Conservation (phyloP, 768 basidiomycete genomes). For the Gloeopeniophorella convolvens region DNA sequence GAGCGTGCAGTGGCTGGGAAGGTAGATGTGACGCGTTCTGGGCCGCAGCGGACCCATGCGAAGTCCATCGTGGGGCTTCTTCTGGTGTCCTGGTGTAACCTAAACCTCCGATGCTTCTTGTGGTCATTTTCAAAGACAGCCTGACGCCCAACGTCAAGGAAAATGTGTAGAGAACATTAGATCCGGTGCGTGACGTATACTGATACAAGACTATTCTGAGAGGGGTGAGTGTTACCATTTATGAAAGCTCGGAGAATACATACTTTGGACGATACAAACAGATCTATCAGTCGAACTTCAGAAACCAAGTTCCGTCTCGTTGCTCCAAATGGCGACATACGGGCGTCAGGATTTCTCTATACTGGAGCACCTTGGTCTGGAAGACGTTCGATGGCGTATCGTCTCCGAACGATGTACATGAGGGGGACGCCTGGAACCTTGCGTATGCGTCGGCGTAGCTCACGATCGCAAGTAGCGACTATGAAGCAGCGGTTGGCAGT, state of each 20-base stretch:
- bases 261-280: neutral
- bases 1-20: neutral
- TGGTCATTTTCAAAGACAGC: neutral
- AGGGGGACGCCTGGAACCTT: slow-evolving; percentile 90
- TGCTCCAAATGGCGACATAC: neutral
- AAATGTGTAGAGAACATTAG: too few relatives aligned
- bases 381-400: slow-evolving; percentile 91
- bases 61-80: neutral
- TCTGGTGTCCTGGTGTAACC: neutral
- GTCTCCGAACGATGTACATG: slow-evolving; percentile 92
- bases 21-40: neutral
- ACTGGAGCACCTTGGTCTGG: slow-evolving; percentile 89
- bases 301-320: neutral
- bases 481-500: slow-evolving; percentile 94
- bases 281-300: neutral
- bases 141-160: neutral
- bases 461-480: slow-evolving; percentile 96
- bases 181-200: too few relatives aligned
- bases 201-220: neutral
- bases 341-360: slow-evolving; percentile 1
- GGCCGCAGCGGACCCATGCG: neutral
- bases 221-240: slow-evolving; percentile 18
- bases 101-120: neutral
- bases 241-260: neutral
- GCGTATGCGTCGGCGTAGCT: slow-evolving; percentile 84